phyloP scores from a whole-genome alignment of 129 eudicot genomes.

The Saussurea involucrata region DNA sequence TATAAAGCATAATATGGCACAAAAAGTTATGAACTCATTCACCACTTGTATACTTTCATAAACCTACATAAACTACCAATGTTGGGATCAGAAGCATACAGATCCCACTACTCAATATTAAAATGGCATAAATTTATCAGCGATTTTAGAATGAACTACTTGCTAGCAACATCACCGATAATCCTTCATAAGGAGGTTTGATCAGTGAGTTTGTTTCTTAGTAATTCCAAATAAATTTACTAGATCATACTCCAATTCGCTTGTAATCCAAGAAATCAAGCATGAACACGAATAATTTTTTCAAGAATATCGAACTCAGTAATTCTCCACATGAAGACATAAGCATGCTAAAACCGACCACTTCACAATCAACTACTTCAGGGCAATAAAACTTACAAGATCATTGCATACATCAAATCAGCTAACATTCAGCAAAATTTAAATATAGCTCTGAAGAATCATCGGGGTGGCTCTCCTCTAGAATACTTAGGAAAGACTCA shows the following conservation, averaged over 20 bases:
- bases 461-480: conserved; percentile 12
- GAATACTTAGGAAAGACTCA: conserved; percentile 26
- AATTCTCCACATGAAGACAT: background rate
- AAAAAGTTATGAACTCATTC: background rate
- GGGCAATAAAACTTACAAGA: background rate
- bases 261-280: background rate
- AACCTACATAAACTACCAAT: background rate
- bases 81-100: background rate
- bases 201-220: background rate
- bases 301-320: background rate
- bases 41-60: background rate
- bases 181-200: background rate
- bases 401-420: background rate
- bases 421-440: background rate
- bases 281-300: background rate
- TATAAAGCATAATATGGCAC: background rate
- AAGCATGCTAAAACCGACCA: background rate
- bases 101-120: background rate
- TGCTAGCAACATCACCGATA: background rate
- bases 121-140: background rate
- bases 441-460: conserved; percentile 18
- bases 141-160: background rate
- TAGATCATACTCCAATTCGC: background rate
- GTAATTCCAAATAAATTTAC: too few species aligned
- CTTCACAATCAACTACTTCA: background rate